Evolutionary conservation across 2,329 filamentous ascomycete genomes (phyloP), one percentile per base, ranked within the genome.

Genomic region (Claviceps maximensis): DNA sequence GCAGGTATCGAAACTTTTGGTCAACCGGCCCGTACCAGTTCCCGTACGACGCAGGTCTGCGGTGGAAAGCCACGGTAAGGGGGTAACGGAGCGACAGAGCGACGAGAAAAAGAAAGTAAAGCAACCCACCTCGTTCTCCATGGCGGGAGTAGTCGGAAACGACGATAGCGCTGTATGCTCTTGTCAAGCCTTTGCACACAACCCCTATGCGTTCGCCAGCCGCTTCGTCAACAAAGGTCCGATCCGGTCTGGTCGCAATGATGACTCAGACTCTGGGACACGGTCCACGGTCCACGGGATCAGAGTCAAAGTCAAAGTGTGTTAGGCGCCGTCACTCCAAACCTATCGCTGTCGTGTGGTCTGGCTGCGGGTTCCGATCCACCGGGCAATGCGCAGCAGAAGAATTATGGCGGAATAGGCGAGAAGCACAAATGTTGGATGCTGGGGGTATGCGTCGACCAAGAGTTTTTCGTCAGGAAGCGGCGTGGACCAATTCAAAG

Each of bases 91-190:
- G 36, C 36, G 36, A n/a, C 15, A 17, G 15, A 7, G 7, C 4
- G 4, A 38, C 17, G 8, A 17, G 13, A 17, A 17, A 17, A 17
- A 17, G 33, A 17, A 31, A 31, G 13, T 6, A 50, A 25, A 23
- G 17, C 29, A 6, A 60, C 59, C 56, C 41, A 57, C 59, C 50
- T 55, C 54, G 53, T 55, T 55, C 46, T 60, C 58, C 59, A 60
- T 60, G 55, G 50, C 56, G 53, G n/a, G n/a, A n/a, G n/a, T n/a
- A n/a, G n/a, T n/a, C n/a, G n/a, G 56, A 53, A 44, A 45, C 38
- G 40, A 29, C 44, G 29, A 41, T 36, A 38, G 31, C 4, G 21
- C 19, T 15, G 48, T 2, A 6, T 21, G 6, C 29, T 13, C 48
- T 49, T 15, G 5, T 27, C 46, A 21, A 44, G 19, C 19, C 3